These are phyloP conservation scores for Apiotrichum laibachii DNA, from an alignment of 1,284 basidiomycete species.

Conservation along the genomic window DNA sequence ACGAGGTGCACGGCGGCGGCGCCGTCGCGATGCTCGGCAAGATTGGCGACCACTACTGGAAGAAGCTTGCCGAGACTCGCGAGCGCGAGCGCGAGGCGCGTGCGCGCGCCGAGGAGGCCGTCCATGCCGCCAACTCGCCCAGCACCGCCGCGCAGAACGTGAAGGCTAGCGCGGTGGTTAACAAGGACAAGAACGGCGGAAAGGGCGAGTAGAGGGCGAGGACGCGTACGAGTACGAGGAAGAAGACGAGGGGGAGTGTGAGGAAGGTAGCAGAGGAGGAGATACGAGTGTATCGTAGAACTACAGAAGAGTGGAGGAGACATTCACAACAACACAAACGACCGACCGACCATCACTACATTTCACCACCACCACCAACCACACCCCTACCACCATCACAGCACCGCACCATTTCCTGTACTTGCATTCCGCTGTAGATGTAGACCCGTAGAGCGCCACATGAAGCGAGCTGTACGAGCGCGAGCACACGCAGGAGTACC, in stretches of 20 bases:
- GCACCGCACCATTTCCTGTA: neutral
- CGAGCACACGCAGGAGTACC: too few species aligned
- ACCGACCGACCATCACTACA: neutral
- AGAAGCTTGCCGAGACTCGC: conserved; percentile 4
- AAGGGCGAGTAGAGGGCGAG: conserved; percentile 5
- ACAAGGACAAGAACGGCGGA: conserved; percentile 25
- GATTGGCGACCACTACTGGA: conserved; percentile 11
- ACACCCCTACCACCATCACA: neutral
- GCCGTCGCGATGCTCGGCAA: conserved; percentile 30
- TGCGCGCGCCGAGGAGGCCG: conserved; percentile 14
- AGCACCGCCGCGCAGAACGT: neutral
- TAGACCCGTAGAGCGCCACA: conserved; percentile 2
- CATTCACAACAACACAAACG: neutral
- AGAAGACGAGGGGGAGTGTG: too few species aligned
- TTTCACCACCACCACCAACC: too few species aligned
- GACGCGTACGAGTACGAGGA: too few species aligned
- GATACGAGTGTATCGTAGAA: neutral
- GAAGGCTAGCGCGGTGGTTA: neutral
- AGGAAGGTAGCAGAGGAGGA: neutral
- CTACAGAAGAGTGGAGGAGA: neutral
- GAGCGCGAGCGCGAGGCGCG: conserved; percentile 8
- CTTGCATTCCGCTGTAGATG: conserved; percentile 4
- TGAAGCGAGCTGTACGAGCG: neutral
- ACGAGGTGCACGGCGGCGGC: conserved; percentile 16
- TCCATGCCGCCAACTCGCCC: neutral